A percentile compares a stretch with the other conserved stretches of the same genome.
phyloP scores from a whole-genome alignment of 805 yeast species.

The Cyberlindnera euphorbiae region DNA sequence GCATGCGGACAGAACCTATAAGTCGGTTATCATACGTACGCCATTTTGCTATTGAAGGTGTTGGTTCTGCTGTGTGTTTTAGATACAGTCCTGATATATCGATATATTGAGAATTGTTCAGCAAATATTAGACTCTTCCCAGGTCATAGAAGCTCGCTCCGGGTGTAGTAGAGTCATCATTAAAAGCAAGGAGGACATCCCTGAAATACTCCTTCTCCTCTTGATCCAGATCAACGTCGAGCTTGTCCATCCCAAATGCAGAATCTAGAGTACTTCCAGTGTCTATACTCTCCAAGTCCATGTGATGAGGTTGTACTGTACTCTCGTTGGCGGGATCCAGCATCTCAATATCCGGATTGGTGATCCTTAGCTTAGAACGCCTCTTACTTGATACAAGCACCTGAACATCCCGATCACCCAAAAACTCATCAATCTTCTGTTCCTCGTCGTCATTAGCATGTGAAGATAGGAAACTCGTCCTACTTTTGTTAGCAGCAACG shows the following conservation, averaged over 20 bases:
- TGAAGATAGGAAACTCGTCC: slow-evolving; percentile 7
- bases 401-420: slow-evolving; percentile 59
- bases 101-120: no score
- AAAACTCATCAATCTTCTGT: slow-evolving; percentile 36
- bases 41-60: no score
- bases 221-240: slow-evolving; percentile 11
- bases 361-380: slow-evolving; percentile 50
- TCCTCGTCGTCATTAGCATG: slow-evolving; percentile 14
- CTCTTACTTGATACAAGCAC: slow-evolving; percentile 65
- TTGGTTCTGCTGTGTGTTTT: no score
- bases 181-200: slow-evolving; percentile 30
- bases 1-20: no score
- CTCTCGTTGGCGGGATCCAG: slow-evolving; percentile 2
- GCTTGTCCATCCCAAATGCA: slow-evolving; percentile 1
- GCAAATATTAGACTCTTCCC: background rate
- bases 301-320: slow-evolving; percentile 9
- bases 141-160: background rate
- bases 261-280: slow-evolving; percentile 9
- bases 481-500: slow-evolving; percentile 13
- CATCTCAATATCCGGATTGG: slow-evolving; percentile 8
- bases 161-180: slow-evolving; percentile 28
- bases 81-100: no score
- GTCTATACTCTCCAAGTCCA: slow-evolving; percentile 11
- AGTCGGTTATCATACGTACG: no score
- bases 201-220: slow-evolving; percentile 22